phyloP scores from a whole-genome alignment of 345 rosid species.

The Cochlearia excelsa region DNA sequence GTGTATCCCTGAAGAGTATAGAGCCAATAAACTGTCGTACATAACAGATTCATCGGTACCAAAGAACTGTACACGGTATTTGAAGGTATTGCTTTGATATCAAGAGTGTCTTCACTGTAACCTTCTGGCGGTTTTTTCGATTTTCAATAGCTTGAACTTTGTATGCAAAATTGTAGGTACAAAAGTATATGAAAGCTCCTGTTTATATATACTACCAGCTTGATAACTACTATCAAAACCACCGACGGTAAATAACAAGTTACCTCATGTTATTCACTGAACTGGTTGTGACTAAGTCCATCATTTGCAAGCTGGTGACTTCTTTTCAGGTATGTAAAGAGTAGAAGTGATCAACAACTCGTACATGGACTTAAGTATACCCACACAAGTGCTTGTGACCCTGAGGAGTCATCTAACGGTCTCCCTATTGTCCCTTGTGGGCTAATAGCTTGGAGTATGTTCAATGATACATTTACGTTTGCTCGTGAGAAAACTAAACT shows the following conservation, averaged over 20 bases:
- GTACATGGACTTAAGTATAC: conserved; percentile 49
- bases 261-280: conserved; percentile 5
- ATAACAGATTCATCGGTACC: conserved; percentile 54
- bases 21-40: conserved; percentile 51
- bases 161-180: conserved; percentile 44
- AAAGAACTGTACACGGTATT: conserved; percentile 56
- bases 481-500: conserved; percentile 44
- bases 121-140: background rate
- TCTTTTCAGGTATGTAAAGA: conserved; percentile 67
- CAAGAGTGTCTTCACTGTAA: conserved; percentile 5
- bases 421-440: conserved; percentile 78
- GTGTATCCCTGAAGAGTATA: conserved; percentile 58
- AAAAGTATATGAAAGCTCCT: conserved; percentile 82
- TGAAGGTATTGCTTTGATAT: conserved; percentile 47
- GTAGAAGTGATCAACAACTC: conserved; percentile 76
- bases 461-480: conserved; percentile 70
- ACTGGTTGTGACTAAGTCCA: conserved; percentile 5
- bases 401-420: conserved; percentile 54
- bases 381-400: conserved; percentile 64
- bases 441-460: conserved; percentile 82
- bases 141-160: background rate
- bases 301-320: background rate
- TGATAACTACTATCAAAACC: conserved; percentile 85
- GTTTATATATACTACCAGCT: conserved; percentile 76
- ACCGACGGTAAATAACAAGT: conserved; percentile 51